Base-by-base conservation (phyloP, 768 basidiomycete species). In the Amyloporia xantha region DNA sequence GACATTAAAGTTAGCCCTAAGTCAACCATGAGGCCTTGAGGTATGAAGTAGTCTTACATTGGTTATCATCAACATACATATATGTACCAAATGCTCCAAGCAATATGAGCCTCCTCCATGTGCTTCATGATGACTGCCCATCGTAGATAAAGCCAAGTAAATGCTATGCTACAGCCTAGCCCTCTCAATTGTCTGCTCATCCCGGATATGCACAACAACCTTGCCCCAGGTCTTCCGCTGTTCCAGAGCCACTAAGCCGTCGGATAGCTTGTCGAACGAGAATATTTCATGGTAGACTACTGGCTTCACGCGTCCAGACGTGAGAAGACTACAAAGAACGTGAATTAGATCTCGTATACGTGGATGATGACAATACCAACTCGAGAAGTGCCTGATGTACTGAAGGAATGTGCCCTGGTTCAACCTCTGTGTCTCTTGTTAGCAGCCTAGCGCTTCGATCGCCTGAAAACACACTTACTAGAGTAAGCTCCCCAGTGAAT, bases 171-270 rank as follows among this genome's bases (percentile, higher is more conserved):
- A 67, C 36, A 82, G 63, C 59, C 73, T 83, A 3, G 78, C 67
- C 45, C 54, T 69, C 47, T 57, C 58, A 1, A 33, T 55, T 21
- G 43, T 46, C 2, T 59, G 42, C n/a, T 62, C 59, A 10, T 80
- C 75, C 45, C 71, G 75, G 41, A 98, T 64, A 43, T 71, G 73
- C 6, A 90, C 77, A 21, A 94, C 71, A 0, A 75, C 87, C 62
- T 97, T 97, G 0, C 95, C 95, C 90, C 92, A 98, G 4, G 92
- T 94, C 67, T 89, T 78, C 54, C 95, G 72, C 40, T 71, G 72
- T 60, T 93, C 92, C 17, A 98, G 67, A 21, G 88, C 91, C 12
- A 60, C 62, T 43, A 97, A 67, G 1, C 86, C 95, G 1, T 83
- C 78, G 2, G 75, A 66, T 2, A 93, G 67, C 7, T 65, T 66